phyloP scores from a whole-genome alignment of 2,329 filamentous ascomycete species.

The Pseudogymnoascus destructans region DNA sequence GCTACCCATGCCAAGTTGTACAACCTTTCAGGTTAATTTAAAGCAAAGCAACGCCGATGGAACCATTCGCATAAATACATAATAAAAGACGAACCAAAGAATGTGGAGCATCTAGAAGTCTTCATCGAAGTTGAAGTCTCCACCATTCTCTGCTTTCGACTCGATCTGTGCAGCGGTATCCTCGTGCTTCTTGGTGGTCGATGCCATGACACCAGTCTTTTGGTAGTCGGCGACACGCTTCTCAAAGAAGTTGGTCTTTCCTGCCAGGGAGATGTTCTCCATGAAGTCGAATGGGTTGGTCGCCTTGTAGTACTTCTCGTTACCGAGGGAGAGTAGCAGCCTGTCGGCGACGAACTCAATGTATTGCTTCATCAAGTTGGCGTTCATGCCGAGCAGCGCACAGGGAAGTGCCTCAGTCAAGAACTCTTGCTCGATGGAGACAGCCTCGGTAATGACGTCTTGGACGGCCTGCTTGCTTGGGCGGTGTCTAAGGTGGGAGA shows the following conservation, averaged over 20 bases:
- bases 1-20: not conserved
- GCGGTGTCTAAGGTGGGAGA: constrained; percentile 92
- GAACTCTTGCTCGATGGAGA: constrained; percentile 94
- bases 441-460: constrained; percentile 87
- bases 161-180: constrained; percentile 34
- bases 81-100: not conserved
- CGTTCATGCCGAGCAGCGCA: constrained; percentile 93
- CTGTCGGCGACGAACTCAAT: constrained; percentile 99
- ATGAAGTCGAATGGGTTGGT: constrained; percentile 99
- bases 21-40: constrained; percentile 8
- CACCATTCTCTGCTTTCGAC: constrained; percentile 45
- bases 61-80: constrained; percentile 8
- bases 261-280: constrained; percentile 97
- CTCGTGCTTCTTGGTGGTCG: constrained; percentile 61
- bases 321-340: constrained; percentile 82
- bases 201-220: constrained; percentile 97
- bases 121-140: constrained; percentile 88
- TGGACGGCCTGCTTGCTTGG: constrained; percentile 69
- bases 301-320: constrained; percentile 83
- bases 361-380: constrained; percentile 96
- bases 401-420: constrained; percentile 88
- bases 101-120: constrained; percentile 60
- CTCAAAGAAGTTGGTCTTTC: constrained; percentile 99
- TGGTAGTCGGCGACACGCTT: constrained; percentile 99
- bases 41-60: constrained; percentile 3